These are phyloP conservation scores for Zymoseptoria ardabiliae DNA, from an alignment of 2,329 filamentous ascomycete species.

Conservation along the genomic window DNA sequence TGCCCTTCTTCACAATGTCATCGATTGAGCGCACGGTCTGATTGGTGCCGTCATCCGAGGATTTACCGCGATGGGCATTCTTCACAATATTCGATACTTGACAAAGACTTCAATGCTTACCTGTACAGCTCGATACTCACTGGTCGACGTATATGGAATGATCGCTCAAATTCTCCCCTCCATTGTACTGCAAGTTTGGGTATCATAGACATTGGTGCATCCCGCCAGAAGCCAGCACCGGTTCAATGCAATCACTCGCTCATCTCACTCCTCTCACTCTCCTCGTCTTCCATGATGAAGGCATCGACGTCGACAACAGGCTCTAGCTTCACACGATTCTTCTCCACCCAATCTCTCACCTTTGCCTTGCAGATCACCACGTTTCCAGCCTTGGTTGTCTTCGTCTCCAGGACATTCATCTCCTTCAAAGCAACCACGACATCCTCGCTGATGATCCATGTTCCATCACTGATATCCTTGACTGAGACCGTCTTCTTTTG, in stretches of 20 bases:
- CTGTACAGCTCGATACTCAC: no score
- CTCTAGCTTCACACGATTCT: constrained; percentile 55
- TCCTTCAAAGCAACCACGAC: constrained; percentile 69
- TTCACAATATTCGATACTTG: no score
- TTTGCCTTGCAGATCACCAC: constrained; percentile 50
- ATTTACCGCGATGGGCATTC: no score
- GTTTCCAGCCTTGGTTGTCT: constrained; percentile 45
- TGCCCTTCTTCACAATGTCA: neutral
- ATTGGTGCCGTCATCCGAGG: neutral
- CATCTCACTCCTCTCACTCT: constrained; percentile 11
- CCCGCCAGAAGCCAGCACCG: neutral
- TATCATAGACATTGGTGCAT: neutral
- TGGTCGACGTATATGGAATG: no score
- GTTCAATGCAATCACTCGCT: constrained; percentile 4
- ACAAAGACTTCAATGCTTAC: no score
- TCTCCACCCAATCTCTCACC: constrained; percentile 60
- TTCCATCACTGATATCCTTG: constrained; percentile 64
- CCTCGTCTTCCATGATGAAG: constrained; percentile 59
- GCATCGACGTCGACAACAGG: constrained; percentile 65
- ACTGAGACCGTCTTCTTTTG: constrained; percentile 53
- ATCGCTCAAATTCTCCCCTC: neutral
- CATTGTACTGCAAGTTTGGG: neutral
- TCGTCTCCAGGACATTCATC: constrained; percentile 63
- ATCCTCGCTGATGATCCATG: constrained; percentile 80
- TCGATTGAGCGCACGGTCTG: neutral